phyloP scores from a whole-genome alignment of 306 rosid genomes.

The Cicer cuneatum region DNA sequence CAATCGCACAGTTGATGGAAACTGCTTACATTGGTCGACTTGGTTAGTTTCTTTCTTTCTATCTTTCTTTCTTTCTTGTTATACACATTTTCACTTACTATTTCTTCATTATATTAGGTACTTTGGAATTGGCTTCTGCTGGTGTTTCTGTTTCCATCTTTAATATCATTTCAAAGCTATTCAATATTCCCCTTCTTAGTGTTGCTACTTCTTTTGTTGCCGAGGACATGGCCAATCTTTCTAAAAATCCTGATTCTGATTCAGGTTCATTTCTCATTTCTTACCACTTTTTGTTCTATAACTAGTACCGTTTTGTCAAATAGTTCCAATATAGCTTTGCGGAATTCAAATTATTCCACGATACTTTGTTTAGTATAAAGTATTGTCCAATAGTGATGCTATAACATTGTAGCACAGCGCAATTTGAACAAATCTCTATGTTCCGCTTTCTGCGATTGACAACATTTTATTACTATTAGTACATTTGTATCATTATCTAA shows the following conservation, averaged over 20 bases:
- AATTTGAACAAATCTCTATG: neutral
- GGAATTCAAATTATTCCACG: neutral
- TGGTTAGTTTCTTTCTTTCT: slow-evolving; percentile 51
- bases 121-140: slow-evolving; percentile 90
- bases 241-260: slow-evolving; percentile 47
- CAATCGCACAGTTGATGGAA: slow-evolving; percentile 91
- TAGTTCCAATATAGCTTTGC: neutral
- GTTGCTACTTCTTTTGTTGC: slow-evolving; percentile 97
- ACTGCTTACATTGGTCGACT: slow-evolving; percentile 93
- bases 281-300: slow-evolving; percentile 13
- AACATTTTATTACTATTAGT: neutral
- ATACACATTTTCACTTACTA: slow-evolving; percentile 1
- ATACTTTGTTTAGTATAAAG: neutral
- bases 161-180: slow-evolving; percentile 85
- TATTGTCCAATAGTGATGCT: neutral
- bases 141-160: slow-evolving; percentile 88
- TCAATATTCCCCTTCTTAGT: slow-evolving; percentile 91
- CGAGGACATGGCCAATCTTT: slow-evolving; percentile 76
- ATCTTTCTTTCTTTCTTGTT: neutral
- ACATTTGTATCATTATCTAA: slow-evolving; percentile 30
- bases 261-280: slow-evolving; percentile 60
- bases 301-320: neutral
- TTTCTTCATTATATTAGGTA: slow-evolving; percentile 49
- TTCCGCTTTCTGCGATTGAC: neutral
- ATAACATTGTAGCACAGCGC: neutral